Evolutionary conservation across 352 stramenopile species (phyloP), one percentile per base, ranked within the genome.

Genomic region (Globisporangium parvum): DNA sequence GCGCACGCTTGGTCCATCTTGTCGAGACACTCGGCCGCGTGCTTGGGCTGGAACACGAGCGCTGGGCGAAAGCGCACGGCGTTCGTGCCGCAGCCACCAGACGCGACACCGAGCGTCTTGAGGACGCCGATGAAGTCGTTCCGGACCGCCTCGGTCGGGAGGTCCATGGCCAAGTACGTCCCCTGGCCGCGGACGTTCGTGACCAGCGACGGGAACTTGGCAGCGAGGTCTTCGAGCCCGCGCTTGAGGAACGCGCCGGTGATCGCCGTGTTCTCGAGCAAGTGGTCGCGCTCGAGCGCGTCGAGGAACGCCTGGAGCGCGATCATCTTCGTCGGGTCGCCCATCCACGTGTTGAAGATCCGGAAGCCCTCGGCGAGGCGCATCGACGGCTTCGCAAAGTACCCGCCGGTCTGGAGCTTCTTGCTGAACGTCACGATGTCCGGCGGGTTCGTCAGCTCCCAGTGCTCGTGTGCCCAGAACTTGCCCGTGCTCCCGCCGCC

Each of bases 391-490:
- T n/a, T n/a, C n/a, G n/a, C n/a, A n/a, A n/a, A n/a, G n/a, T n/a
- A n/a, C n/a, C n/a, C n/a, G n/a, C n/a, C n/a, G n/a, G n/a, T n/a
- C n/a, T n/a, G n/a, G n/a, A n/a, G 71, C 60, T 91, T 93, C 65
- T 93, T 93, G 50, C 77, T 90, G 55, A 93, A 93, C 10, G 84
- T 93, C 51, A 93, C 84, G 40, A 93, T 51, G 47, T 92, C 84
- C 5, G 84, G 84, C 17, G 84, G 77, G 59, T 88, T 86, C 33
- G 80, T 64, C 6, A 93, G 71, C 21, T 65, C 71, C 84, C 84
- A 93, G 62, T 92, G 78, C 47, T 93, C 80, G 53, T 92, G 77
- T 0, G 84, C 84, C 84, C 84, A 93, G 63, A 93, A 93, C 50
- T 85, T 88, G 28, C 84, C 84, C 14, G 84, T 93, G 60, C 77